Percentiles rank a stretch among this genome's conserved stretches.
These are phyloP conservation scores for Alternaria gaisen DNA, from an alignment of 2,329 filamentous ascomycete species.

Conservation along the genomic window DNA sequence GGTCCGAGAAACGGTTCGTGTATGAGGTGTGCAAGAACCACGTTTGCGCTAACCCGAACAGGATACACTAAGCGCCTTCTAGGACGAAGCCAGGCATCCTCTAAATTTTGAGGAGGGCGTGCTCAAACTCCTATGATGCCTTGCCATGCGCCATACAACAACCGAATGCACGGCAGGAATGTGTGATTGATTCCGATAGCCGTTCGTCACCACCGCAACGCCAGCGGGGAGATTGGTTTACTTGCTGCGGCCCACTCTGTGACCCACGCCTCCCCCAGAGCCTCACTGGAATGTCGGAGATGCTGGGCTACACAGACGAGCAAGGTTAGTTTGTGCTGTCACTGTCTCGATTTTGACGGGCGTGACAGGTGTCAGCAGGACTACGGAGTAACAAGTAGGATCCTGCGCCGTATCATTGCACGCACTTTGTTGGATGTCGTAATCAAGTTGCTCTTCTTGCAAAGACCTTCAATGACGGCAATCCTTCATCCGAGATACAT, in stretches of 20 bases:
- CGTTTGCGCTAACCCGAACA: slow-evolving; percentile 29
- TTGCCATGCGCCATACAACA: slow-evolving; percentile 37
- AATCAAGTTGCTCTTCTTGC: slow-evolving; percentile 2
- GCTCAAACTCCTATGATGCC: slow-evolving; percentile 48
- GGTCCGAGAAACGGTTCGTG: slow-evolving; percentile 46
- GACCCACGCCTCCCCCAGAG: slow-evolving; percentile 15
- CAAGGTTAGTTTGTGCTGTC: slow-evolving; percentile 11
- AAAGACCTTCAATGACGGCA: slow-evolving; percentile 13
- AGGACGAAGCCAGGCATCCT: slow-evolving; percentile 6
- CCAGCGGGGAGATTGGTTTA: slow-evolving; percentile 23
- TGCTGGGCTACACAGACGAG: slow-evolving; percentile 4
- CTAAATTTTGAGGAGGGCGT: slow-evolving; percentile 36
- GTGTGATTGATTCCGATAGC: slow-evolving; percentile 28
- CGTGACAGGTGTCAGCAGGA: slow-evolving; percentile 31
- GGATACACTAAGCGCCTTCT: slow-evolving; percentile 16
- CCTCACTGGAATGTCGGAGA: slow-evolving; percentile 7
- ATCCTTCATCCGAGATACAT: not conserved
- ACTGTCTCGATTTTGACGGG: slow-evolving; percentile 18
- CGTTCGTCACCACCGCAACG: slow-evolving; percentile 17
- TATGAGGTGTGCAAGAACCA: slow-evolving; percentile 41
- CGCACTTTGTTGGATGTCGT: slow-evolving; percentile 9
- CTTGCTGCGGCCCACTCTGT: slow-evolving; percentile 12
- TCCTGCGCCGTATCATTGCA: slow-evolving; percentile 15
- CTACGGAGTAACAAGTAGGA: slow-evolving; percentile 9
- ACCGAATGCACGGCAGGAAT: slow-evolving; percentile 38